Percentiles rank a stretch among this genome's conserved stretches.
These are phyloP conservation scores for Pleoardoris graminearum DNA, from an alignment of 2,329 filamentous ascomycete species.

Conservation along the genomic window DNA sequence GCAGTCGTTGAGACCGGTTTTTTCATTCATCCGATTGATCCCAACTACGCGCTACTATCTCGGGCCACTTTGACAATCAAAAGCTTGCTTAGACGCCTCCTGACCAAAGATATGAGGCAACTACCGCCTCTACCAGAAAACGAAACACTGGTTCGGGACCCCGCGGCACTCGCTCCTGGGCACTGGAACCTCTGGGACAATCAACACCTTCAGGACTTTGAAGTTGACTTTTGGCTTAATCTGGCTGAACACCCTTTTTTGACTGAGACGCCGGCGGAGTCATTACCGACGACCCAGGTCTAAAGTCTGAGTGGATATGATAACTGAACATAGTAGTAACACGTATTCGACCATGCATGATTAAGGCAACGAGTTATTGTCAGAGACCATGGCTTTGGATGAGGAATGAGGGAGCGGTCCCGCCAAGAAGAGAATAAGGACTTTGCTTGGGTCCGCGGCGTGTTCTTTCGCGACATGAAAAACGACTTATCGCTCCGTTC, in stretches of 20 bases:
- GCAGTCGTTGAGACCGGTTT: background rate
- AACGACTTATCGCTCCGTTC: too few species aligned
- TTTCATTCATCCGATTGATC: background rate
- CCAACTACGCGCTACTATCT: constrained; percentile 3
- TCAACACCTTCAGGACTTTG: constrained; percentile 3
- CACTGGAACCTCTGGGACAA: constrained; percentile 5
- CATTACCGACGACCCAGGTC: background rate
- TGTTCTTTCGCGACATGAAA: too few species aligned
- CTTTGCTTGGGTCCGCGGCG: too few species aligned
- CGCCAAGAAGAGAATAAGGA: too few species aligned
- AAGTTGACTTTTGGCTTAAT: constrained; percentile 6
- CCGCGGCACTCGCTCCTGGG: background rate
- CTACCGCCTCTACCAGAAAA: background rate
- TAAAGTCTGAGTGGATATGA: background rate
- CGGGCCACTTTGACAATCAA: constrained; percentile 3
- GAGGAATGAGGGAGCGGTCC: too few species aligned
- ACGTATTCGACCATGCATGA: too few species aligned
- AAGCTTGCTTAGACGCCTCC: constrained; percentile 1
- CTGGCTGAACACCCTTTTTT: constrained; percentile 4
- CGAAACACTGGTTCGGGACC: background rate
- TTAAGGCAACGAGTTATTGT: too few species aligned
- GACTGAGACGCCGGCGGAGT: background rate
- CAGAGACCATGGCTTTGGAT: too few species aligned
- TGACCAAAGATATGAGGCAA: background rate
- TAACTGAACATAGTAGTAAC: too few species aligned